These are phyloP conservation scores for Leishmania amazonensis DNA, from an alignment of 208 protist genomes.

Conservation along the genomic window DNA sequence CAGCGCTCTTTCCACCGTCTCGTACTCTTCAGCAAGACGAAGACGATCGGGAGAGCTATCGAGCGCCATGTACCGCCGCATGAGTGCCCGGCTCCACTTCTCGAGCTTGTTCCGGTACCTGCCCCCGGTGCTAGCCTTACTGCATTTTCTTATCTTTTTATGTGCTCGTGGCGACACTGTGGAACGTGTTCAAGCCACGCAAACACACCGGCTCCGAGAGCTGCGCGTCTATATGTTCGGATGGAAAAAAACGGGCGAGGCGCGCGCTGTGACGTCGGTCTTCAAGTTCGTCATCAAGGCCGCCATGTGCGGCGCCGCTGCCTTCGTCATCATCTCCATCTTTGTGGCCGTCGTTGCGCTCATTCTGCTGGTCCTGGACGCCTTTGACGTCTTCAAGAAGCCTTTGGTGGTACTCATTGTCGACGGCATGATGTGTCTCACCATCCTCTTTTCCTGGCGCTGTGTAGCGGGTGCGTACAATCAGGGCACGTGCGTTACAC, in stretches of 20 bases:
- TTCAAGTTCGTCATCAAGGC: slow-evolving; percentile 37
- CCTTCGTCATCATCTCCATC: slow-evolving; percentile 55
- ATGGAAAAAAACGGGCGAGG: slow-evolving; percentile 32
- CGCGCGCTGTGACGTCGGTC: slow-evolving; percentile 16
- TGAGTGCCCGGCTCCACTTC: slow-evolving; percentile 15
- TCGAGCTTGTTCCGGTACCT: slow-evolving; percentile 26
- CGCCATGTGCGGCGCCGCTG: slow-evolving; percentile 41
- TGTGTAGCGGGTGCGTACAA: slow-evolving; percentile 38
- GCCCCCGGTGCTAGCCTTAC: slow-evolving; percentile 19
- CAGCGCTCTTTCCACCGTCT: not conserved
- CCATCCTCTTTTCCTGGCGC: slow-evolving; percentile 43
- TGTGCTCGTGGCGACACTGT: slow-evolving; percentile 34
- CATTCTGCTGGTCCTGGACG: slow-evolving; percentile 26
- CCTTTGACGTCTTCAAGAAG: slow-evolving; percentile 29
- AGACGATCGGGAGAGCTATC: not conserved
- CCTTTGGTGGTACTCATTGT: slow-evolving; percentile 31
- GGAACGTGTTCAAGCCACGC: slow-evolving; percentile 42
- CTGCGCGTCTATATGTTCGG: slow-evolving; percentile 50
- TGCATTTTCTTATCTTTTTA: slow-evolving; percentile 40
- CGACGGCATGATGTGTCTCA: slow-evolving; percentile 34
- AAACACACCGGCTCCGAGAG: not conserved
- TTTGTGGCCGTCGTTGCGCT: slow-evolving; percentile 36
- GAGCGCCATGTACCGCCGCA: slow-evolving; percentile 23
- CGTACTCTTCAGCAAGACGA: not conserved
- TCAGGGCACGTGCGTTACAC: slow-evolving; percentile 29